Conservation (phyloP, 2,329 filamentous ascomycete species). For the Aspergillus hiratsukae region DNA sequence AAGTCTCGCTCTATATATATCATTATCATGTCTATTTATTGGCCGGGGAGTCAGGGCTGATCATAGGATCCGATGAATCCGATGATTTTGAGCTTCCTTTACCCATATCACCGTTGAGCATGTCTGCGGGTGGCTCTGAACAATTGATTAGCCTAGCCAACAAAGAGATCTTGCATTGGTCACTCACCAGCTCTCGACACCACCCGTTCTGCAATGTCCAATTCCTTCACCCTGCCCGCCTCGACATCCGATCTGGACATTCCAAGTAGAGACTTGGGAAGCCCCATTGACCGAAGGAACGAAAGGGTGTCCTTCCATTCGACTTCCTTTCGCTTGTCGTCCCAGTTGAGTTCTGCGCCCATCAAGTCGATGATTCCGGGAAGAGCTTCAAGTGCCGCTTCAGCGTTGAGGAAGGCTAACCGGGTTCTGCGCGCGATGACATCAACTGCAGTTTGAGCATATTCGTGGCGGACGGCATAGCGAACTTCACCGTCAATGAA, state of each 20-base stretch:
- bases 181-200: conserved; percentile 40
- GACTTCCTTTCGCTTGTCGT: conserved; percentile 62
- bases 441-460: conserved; percentile 85
- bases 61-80: conserved; percentile 46
- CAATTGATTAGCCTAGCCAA: neutral
- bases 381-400: conserved; percentile 81
- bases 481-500: conserved; percentile 90
- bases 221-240: conserved; percentile 47
- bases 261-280: conserved; percentile 53
- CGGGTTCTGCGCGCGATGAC: conserved; percentile 80
- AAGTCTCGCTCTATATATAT: conserved; percentile 14
- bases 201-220: conserved; percentile 38
- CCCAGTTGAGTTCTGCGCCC: conserved; percentile 78
- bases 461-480: conserved; percentile 83
- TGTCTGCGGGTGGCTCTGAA: conserved; percentile 19
- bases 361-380: conserved; percentile 86
- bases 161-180: neutral
- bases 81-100: conserved; percentile 26
- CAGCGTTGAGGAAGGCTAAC: conserved; percentile 84
- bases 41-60: conserved; percentile 40
- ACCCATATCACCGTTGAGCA: conserved; percentile 42
- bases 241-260: conserved; percentile 57
- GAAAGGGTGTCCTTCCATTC: conserved; percentile 72
- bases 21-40: conserved; percentile 44
- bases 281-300: conserved; percentile 59